Conservation (phyloP, 345 rosid genomes). For the Eucalyptus tenuipes region DNA sequence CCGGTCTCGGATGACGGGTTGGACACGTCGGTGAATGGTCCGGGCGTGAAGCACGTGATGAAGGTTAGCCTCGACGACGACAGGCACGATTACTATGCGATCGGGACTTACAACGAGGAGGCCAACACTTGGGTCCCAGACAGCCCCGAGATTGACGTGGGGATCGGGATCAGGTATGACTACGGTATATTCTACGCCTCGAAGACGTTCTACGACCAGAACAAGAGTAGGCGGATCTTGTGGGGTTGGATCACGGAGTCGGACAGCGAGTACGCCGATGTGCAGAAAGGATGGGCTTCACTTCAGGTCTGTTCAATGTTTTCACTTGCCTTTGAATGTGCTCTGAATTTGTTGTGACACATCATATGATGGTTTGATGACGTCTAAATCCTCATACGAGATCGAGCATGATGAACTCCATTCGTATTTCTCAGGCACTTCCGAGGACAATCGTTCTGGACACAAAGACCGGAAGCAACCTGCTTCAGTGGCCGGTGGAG, state of each 20-base stretch:
- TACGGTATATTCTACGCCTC: slow-evolving; percentile 64
- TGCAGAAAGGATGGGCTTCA: slow-evolving; percentile 68
- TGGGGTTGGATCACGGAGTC: slow-evolving; percentile 78
- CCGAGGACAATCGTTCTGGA: slow-evolving; percentile 70
- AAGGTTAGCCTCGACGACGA: slow-evolving; percentile 56
- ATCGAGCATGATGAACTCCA: neutral
- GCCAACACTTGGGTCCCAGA: slow-evolving; percentile 40
- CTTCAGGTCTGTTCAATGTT: slow-evolving; percentile 30
- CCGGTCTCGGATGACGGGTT: slow-evolving; percentile 35
- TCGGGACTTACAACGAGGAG: slow-evolving; percentile 45
- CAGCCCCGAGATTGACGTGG: slow-evolving; percentile 39
- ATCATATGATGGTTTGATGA: neutral
- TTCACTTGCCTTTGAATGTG: neutral
- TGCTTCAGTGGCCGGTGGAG: slow-evolving; percentile 82
- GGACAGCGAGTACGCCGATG: slow-evolving; percentile 51
- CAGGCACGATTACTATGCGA: slow-evolving; percentile 48
- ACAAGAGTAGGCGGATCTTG: slow-evolving; percentile 33
- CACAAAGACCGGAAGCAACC: slow-evolving; percentile 38
- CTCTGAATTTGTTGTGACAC: neutral
- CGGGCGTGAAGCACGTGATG: slow-evolving; percentile 43
- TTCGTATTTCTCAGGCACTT: slow-evolving; percentile 27
- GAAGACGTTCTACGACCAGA: slow-evolving; percentile 55
- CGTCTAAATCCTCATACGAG: neutral
- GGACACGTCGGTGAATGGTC: slow-evolving; percentile 42
- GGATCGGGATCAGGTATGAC: slow-evolving; percentile 57